These are phyloP conservation scores for Candida sanyiensis DNA, from an alignment of 805 yeast species.

Conservation along the genomic window DNA sequence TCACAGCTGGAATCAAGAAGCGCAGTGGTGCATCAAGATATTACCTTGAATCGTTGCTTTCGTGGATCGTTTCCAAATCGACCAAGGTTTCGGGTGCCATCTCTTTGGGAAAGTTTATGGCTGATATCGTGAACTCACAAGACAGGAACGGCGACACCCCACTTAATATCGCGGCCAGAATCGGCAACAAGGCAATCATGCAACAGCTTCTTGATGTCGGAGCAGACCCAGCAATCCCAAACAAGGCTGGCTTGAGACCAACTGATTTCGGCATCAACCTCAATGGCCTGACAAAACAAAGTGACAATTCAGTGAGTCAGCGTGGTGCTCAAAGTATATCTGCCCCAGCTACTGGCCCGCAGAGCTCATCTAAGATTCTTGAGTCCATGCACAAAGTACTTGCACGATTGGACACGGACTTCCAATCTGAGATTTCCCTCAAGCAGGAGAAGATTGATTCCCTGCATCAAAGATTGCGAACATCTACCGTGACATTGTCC, in stretches of 20 bases:
- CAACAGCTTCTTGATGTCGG: slow-evolving; percentile 82
- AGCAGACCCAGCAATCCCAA: slow-evolving; percentile 73
- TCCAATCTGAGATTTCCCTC: slow-evolving; percentile 47
- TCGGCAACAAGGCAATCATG: slow-evolving; percentile 76
- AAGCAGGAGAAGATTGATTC: slow-evolving; percentile 48
- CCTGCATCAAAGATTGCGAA: slow-evolving; percentile 51
- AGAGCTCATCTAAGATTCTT: slow-evolving; percentile 35
- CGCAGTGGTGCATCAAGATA: slow-evolving; percentile 68
- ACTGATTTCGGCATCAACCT: slow-evolving; percentile 74
- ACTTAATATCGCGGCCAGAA: slow-evolving; percentile 83
- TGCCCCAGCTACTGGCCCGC: slow-evolving; percentile 10
- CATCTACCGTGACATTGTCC: slow-evolving; percentile 47
- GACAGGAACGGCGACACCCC: slow-evolving; percentile 95
- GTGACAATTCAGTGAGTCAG: neutral
- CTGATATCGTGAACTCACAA: slow-evolving; percentile 75
- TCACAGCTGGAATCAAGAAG: slow-evolving; percentile 72
- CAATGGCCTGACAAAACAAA: slow-evolving; percentile 17
- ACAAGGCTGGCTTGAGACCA: slow-evolving; percentile 83
- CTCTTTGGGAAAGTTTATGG: slow-evolving; percentile 52
- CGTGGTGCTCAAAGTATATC: neutral
- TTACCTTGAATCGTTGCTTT: slow-evolving; percentile 64
- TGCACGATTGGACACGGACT: slow-evolving; percentile 48
- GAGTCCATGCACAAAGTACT: slow-evolving; percentile 48
- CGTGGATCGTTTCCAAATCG: slow-evolving; percentile 68
- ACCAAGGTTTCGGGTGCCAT: slow-evolving; percentile 39